phyloP scores from a whole-genome alignment of 208 protist genomes.

The Trypanosoma congolense region DNA sequence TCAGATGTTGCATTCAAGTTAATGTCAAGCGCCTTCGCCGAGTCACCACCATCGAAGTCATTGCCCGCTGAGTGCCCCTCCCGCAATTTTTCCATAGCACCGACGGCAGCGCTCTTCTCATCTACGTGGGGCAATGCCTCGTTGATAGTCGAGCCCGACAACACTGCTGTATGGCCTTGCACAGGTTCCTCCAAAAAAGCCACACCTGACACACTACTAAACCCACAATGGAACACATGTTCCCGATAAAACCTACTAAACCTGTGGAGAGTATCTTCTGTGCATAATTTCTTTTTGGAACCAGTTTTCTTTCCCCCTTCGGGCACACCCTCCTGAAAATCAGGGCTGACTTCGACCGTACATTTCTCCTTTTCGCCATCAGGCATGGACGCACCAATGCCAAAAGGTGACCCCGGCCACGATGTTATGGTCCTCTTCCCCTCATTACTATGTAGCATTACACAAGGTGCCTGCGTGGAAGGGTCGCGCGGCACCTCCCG shows the following conservation, averaged over 20 bases:
- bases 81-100: neutral
- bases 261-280: constrained; percentile 16
- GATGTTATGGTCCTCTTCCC: neutral
- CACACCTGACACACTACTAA: constrained; percentile 22
- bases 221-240: constrained; percentile 25
- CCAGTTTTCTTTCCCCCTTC: too few species aligned
- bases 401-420: constrained; percentile 26
- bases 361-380: neutral
- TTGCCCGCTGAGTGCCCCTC: neutral
- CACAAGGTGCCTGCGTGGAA: neutral
- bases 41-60: neutral
- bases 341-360: too few species aligned
- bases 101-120: too few species aligned
- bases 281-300: neutral
- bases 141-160: too few species aligned
- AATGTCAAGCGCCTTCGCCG: neutral
- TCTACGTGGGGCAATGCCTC: too few species aligned
- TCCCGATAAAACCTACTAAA: constrained; percentile 23
- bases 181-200: constrained; percentile 10
- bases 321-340: too few species aligned
- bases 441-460: neutral
- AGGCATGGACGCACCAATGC: neutral
- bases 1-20: neutral
- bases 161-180: too few species aligned
- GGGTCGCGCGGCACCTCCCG: constrained; percentile 5